Percentiles rank a stretch among this genome's conserved stretches.
Conservation (phyloP, 495 filamentous ascomycete species). For the Penicillium angulare region DNA sequence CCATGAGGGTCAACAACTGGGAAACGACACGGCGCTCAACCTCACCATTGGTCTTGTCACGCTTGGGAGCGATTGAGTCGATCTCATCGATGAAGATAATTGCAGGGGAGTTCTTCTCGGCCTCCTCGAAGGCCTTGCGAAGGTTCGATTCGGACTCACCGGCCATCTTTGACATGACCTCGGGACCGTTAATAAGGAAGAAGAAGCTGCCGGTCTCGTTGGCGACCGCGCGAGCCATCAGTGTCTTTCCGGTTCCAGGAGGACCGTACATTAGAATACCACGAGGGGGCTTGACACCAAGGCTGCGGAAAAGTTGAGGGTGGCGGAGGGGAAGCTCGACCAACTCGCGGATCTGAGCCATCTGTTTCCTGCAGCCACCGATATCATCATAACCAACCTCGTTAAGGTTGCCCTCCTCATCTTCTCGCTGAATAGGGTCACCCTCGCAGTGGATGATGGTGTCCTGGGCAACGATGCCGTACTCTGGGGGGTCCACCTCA, state of each 20-base stretch:
- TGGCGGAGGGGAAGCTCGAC: constrained; percentile 95
- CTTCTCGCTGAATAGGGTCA: constrained; percentile 96
- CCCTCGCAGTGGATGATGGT: constrained; percentile 99
- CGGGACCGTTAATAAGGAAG: constrained; percentile 98
- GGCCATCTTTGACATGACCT: constrained; percentile 99
- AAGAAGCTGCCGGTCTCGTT: constrained; percentile 99
- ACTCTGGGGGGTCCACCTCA: constrained; percentile 96
- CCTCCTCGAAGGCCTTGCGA: constrained; percentile 96
- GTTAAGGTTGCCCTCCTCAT: constrained; percentile 98
- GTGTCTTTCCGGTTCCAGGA: constrained; percentile 97
- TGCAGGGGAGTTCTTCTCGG: constrained; percentile 98
- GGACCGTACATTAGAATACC: constrained; percentile 98
- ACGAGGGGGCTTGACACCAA: constrained; percentile 98
- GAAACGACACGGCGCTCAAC: constrained; percentile 98
- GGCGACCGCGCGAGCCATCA: constrained; percentile 98
- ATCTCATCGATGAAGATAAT: constrained; percentile 99
- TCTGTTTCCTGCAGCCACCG: constrained; percentile 98
- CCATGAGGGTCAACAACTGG: constrained; percentile 96
- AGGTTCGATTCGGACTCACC: constrained; percentile 98
- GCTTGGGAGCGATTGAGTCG: constrained; percentile 97
- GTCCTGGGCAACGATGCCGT: constrained; percentile 96
- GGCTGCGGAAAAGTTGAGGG: constrained; percentile 98
- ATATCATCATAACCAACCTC: constrained; percentile 99
- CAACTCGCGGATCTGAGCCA: constrained; percentile 98
- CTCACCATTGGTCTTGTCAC: constrained; percentile 99